These are phyloP conservation scores for Aspergillus kassunensis DNA, from an alignment of 495 filamentous ascomycete genomes.

Conservation along the genomic window DNA sequence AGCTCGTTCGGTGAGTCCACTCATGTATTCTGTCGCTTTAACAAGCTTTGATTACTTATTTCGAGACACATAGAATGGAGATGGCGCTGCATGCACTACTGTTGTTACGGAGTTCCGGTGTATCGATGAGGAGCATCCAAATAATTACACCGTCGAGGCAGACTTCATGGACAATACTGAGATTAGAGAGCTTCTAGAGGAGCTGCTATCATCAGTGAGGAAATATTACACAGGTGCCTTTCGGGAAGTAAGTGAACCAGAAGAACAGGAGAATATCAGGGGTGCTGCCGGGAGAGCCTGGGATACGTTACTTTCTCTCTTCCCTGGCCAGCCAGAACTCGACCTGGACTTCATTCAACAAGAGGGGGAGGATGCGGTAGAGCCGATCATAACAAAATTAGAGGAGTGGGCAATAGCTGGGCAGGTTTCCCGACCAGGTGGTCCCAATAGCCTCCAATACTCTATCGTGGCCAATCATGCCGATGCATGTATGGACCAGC, in stretches of 20 bases:
- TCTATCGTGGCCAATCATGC: constrained; percentile 8
- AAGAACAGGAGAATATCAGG: constrained; percentile 14
- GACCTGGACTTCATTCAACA: constrained; percentile 20
- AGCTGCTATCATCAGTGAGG: constrained; percentile 16
- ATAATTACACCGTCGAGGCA: constrained; percentile 26
- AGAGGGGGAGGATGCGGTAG: constrained; percentile 6
- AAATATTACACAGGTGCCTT: constrained; percentile 14
- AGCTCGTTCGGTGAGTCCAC: constrained; percentile 24
- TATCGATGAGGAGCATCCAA: constrained; percentile 17
- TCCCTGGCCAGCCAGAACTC: constrained; percentile 13
- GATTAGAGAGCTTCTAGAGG: constrained; percentile 20
- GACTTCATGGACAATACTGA: constrained; percentile 24
- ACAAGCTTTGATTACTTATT: background rate
- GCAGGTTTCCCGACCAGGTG: constrained; percentile 15
- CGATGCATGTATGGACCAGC: constrained; percentile 16
- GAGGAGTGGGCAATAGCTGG: constrained; percentile 16
- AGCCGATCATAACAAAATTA: constrained; percentile 10
- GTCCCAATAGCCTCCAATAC: constrained; percentile 9
- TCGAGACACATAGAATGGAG: constrained; percentile 17
- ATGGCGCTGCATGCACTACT: constrained; percentile 29
- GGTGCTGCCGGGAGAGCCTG: constrained; percentile 9
- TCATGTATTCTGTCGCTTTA: background rate
- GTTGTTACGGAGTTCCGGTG: constrained; percentile 30
- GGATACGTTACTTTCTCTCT: constrained; percentile 23
- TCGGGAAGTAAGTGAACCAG: constrained; percentile 8